Percentiles rank a stretch among this genome's conserved stretches.
Conservation (phyloP, 2,329 filamentous ascomycete genomes). For the Fusarium sp. region DNA sequence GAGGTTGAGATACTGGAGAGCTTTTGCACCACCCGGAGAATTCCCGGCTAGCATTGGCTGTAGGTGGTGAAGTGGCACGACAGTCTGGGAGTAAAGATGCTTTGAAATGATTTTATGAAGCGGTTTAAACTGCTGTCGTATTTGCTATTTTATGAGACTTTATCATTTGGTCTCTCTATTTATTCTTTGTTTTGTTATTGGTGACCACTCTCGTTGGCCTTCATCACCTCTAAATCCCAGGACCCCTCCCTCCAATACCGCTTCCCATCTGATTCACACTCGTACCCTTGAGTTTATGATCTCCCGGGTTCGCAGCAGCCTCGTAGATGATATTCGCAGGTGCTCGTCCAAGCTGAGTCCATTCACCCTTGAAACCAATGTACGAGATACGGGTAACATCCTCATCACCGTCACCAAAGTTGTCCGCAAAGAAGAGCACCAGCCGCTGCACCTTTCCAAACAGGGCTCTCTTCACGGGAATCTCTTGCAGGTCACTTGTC, state of each 20-base stretch:
- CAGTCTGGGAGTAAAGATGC: not conserved
- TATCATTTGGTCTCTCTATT: not conserved
- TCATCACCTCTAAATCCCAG: slow-evolving; percentile 42
- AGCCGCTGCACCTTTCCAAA: slow-evolving; percentile 88
- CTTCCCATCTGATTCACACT: slow-evolving; percentile 64
- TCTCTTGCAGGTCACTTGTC: slow-evolving; percentile 84
- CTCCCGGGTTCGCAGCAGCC: slow-evolving; percentile 87
- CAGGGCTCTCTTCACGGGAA: slow-evolving; percentile 85
- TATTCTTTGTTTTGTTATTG: not conserved
- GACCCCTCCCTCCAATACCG: slow-evolving; percentile 57
- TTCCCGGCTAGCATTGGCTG: slow-evolving; percentile 25
- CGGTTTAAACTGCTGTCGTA: too few species aligned
- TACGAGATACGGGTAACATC: slow-evolving; percentile 83
- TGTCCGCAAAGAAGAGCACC: slow-evolving; percentile 90
- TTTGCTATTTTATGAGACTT: not conserved
- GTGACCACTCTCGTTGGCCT: not conserved
- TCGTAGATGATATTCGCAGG: slow-evolving; percentile 91
- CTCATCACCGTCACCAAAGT: slow-evolving; percentile 83
- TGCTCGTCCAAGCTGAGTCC: slow-evolving; percentile 77
- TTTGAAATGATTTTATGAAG: not conserved
- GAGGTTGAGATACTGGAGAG: slow-evolving; percentile 24
- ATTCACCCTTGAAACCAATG: slow-evolving; percentile 93
- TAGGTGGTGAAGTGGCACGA: slow-evolving; percentile 1
- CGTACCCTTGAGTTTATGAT: slow-evolving; percentile 77
- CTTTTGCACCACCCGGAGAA: slow-evolving; percentile 37